Evolutionary conservation across 768 basidiomycete genomes (phyloP), one percentile per base, ranked within the genome.

Genomic region (Candolleomyces aberdarensis): DNA sequence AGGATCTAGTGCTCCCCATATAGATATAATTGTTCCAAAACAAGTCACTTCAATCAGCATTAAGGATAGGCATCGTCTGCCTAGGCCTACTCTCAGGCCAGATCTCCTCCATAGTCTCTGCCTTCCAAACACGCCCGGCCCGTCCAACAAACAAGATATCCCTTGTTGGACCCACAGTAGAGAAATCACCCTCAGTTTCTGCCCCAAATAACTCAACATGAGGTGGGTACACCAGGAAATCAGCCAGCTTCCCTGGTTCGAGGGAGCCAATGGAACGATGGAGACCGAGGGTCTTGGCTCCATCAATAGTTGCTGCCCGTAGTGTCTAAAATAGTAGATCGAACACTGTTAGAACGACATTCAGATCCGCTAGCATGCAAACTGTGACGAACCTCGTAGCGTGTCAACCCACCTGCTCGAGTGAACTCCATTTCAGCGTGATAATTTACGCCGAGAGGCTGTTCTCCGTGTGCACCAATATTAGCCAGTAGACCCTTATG

Each of bases 401-500:
- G 88, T 29, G 74, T 84, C 64, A 91, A 71, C 3, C 89, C 89
- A 20, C 89, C 89, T 14, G 77, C 74, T 50, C 76, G 75, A 26
- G 86, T 77, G 69, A 88, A 89, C 56, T 75, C 78, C 84, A 91
- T 87, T 66, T 91, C 89, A 19, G 84, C 82, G 61, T 91, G 89
- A 64, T 91, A 92, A 74, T 88, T 88, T n/a, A 86, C 67, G 0
- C 89, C 89, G 11, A 89, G 70, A 0, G 89, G 89, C 2, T 83
- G 81, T 69, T 90, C 86, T 17, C 89, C 89, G 66, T 91, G 89
- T 0, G 88, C 88, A 22, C 89, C 89, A 60, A 91, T 86, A 64
- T 88, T 84, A 3, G 85, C 78, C 26, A 78, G 75, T 15, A 89
- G 70, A 13, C 88, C 89, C 58, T 78, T 82, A 31, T 79, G 72